Evolutionary conservation across 352 stramenopile species (phyloP).

Genomic region (Globisporangium spiculum): DNA sequence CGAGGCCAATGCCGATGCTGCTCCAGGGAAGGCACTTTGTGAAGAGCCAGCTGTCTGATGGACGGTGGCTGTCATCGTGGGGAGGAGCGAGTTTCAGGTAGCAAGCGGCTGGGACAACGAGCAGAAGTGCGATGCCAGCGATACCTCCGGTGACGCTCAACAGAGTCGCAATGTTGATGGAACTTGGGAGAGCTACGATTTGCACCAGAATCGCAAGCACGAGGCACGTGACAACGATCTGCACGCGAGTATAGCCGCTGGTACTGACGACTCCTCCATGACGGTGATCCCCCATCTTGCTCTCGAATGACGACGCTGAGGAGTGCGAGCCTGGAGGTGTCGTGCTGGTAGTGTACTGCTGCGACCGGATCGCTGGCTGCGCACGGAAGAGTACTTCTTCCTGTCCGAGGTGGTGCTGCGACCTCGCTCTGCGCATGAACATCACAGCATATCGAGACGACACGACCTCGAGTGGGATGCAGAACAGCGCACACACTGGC

Average conservation of each 20-base stretch:
- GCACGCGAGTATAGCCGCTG: slow-evolving; percentile 4
- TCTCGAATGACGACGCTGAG: neutral
- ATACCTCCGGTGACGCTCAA: slow-evolving; percentile 42
- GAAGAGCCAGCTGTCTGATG: slow-evolving; percentile 20
- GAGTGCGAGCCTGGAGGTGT: slow-evolving; percentile 8
- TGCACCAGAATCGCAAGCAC: slow-evolving; percentile 33
- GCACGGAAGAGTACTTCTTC: slow-evolving; percentile 43
- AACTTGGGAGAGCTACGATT: slow-evolving; percentile 33
- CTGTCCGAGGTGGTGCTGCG: slow-evolving; percentile 15
- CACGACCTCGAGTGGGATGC: slow-evolving; percentile 49
- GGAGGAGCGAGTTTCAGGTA: slow-evolving; percentile 38
- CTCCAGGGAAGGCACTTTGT: slow-evolving; percentile 29
- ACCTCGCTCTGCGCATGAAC: slow-evolving; percentile 28
- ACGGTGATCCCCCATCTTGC: neutral
- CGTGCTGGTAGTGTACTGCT: slow-evolving; percentile 8
- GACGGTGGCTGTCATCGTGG: slow-evolving; percentile 11
- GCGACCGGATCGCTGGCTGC: slow-evolving; percentile 13
- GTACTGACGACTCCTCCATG: slow-evolving; percentile 8
- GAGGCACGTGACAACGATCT: slow-evolving; percentile 23
- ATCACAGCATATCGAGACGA: slow-evolving; percentile 42
- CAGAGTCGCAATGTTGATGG: slow-evolving; percentile 23
- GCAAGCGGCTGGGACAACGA: slow-evolving; percentile 48
- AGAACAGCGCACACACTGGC: slow-evolving; percentile 36
- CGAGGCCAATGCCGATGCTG: slow-evolving; percentile 32
- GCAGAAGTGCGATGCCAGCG: slow-evolving; percentile 37